These are phyloP conservation scores for Suhomyces vadensis DNA, from an alignment of 805 yeast genomes.

Conservation along the genomic window DNA sequence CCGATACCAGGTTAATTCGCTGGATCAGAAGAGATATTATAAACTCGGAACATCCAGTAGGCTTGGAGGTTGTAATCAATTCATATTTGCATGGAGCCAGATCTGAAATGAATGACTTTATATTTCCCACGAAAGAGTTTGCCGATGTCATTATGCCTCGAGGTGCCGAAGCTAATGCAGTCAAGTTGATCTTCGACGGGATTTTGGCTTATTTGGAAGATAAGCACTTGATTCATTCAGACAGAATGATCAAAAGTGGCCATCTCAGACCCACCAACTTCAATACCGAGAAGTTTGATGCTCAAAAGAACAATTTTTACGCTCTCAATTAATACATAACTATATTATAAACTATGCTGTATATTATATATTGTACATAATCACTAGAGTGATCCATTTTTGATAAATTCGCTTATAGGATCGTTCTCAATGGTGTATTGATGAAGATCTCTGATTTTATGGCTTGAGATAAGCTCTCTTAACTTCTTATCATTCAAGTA, in stretches of 20 bases:
- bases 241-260: constrained; percentile 12
- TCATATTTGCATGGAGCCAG: constrained; percentile 57
- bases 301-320: constrained; percentile 46
- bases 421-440: constrained; percentile 54
- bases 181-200: constrained; percentile 65
- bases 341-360: neutral
- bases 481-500: constrained; percentile 62
- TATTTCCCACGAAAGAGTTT: constrained; percentile 65
- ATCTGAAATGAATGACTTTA: constrained; percentile 65
- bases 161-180: constrained; percentile 62
- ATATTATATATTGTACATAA: neutral
- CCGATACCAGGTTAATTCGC: constrained; percentile 80
- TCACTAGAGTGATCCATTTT: constrained; percentile 12
- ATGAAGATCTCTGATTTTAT: constrained; percentile 44
- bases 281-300: constrained; percentile 36
- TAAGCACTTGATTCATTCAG: constrained; percentile 12
- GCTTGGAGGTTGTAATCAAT: constrained; percentile 41
- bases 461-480: constrained; percentile 54
- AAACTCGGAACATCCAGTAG: constrained; percentile 7
- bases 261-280: constrained; percentile 31
- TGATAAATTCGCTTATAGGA: constrained; percentile 47
- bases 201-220: constrained; percentile 40
- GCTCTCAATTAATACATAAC: constrained; percentile 30
- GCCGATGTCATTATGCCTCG: constrained; percentile 77
- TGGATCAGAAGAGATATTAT: constrained; percentile 58